Evolutionary conservation across 495 filamentous ascomycete genomes (phyloP).

Genomic region (Pseudomonodictys pantanalensis): DNA sequence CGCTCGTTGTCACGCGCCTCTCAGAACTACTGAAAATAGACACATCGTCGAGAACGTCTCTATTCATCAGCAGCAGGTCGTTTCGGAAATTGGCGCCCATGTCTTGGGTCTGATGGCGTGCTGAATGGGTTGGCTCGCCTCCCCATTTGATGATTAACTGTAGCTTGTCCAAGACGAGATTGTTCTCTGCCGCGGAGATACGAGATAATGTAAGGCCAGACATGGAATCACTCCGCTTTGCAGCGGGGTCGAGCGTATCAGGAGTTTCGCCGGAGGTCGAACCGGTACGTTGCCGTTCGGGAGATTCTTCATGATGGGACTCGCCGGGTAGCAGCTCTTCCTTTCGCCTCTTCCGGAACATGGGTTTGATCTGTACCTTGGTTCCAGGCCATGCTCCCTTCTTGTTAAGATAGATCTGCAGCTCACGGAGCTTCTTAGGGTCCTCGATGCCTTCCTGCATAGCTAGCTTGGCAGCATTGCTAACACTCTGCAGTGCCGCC

Average conservation of each 20-base stretch:
- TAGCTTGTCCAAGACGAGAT: slow-evolving; percentile 86
- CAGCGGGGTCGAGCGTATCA: slow-evolving; percentile 6
- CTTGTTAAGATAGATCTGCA: slow-evolving; percentile 81
- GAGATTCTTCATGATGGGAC: slow-evolving; percentile 13
- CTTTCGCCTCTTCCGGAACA: slow-evolving; percentile 81
- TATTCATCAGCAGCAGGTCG: slow-evolving; percentile 90
- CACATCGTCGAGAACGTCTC: slow-evolving; percentile 84
- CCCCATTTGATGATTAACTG: slow-evolving; percentile 99
- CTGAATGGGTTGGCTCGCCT: slow-evolving; percentile 95
- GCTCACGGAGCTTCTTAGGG: slow-evolving; percentile 73
- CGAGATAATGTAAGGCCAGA: slow-evolving; percentile 83
- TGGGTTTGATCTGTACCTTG: slow-evolving; percentile 98
- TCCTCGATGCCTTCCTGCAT: slow-evolving; percentile 78
- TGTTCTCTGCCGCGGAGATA: slow-evolving; percentile 84
- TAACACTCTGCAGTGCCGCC: slow-evolving; percentile 82
- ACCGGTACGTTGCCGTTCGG: slow-evolving; percentile 23
- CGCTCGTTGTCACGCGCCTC: slow-evolving; percentile 86
- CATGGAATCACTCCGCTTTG: slow-evolving; percentile 69
- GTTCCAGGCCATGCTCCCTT: slow-evolving; percentile 93
- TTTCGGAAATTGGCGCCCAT: slow-evolving; percentile 93
- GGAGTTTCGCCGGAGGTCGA: slow-evolving; percentile 4
- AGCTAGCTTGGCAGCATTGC: slow-evolving; percentile 76
- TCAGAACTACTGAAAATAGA: slow-evolving; percentile 93
- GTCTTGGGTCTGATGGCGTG: slow-evolving; percentile 92
- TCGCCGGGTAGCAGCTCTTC: slow-evolving; percentile 48